Evolutionary conservation across 2,329 filamentous ascomycete species (phyloP).

Genomic region (Lachnellula cervina): DNA sequence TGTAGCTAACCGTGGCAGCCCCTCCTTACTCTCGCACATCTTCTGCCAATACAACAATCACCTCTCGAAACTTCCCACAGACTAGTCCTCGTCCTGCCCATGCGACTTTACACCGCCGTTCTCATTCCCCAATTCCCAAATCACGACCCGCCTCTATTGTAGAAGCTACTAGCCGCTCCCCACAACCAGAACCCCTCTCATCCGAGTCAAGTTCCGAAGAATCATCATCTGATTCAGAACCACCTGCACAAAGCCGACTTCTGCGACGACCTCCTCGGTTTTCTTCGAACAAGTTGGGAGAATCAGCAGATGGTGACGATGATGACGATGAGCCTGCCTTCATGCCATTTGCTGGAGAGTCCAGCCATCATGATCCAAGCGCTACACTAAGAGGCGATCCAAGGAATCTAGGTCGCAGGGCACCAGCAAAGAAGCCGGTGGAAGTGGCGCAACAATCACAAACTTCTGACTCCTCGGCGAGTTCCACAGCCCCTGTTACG

Average conservation of each 20-base stretch:
- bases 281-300: slow-evolving; percentile 21
- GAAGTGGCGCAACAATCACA: slow-evolving; percentile 26
- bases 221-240: slow-evolving; percentile 25
- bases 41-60: slow-evolving; percentile 28
- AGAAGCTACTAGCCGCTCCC: slow-evolving; percentile 13
- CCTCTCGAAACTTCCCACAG: slow-evolving; percentile 24
- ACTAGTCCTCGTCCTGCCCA: slow-evolving; percentile 26
- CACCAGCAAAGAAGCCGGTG: slow-evolving; percentile 13
- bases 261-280: slow-evolving; percentile 28
- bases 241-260: slow-evolving; percentile 27
- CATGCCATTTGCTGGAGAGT: slow-evolving; percentile 23
- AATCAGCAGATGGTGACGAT: slow-evolving; percentile 25
- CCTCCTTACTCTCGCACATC: slow-evolving; percentile 30
- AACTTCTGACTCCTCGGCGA: slow-evolving; percentile 59
- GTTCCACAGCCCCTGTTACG: slow-evolving; percentile 36
- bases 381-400: slow-evolving; percentile 28
- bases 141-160: slow-evolving; percentile 15
- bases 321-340: slow-evolving; percentile 32
- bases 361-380: slow-evolving; percentile 25
- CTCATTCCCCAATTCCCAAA: slow-evolving; percentile 23
- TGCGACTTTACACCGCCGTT: slow-evolving; percentile 20
- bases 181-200: slow-evolving; percentile 14
- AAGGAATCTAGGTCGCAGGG: slow-evolving; percentile 1
- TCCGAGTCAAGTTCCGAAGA: slow-evolving; percentile 18
- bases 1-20: slow-evolving; percentile 17